Percentiles rank a stretch among this genome's conserved stretches.
phyloP scores from a whole-genome alignment of 495 filamentous ascomycete genomes.

The Tetracladium setigerum region DNA sequence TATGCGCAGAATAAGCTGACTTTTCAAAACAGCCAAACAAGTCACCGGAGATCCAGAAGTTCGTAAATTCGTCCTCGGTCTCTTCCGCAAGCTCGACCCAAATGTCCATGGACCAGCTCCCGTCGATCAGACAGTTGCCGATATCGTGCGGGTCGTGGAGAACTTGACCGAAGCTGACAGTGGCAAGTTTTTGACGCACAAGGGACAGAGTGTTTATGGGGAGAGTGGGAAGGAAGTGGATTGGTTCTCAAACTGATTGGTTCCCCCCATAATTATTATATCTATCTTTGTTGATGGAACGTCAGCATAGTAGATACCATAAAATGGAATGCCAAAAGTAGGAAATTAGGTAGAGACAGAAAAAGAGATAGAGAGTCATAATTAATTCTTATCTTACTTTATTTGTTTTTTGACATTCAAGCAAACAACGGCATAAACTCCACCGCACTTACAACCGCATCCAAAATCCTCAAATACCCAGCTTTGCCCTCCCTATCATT shows the following conservation, averaged over 20 bases:
- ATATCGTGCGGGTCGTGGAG: not conserved
- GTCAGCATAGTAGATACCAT: no score
- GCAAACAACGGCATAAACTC: slow-evolving; percentile 20
- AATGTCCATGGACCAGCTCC: not conserved
- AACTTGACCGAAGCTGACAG: not conserved
- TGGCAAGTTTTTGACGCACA: not conserved
- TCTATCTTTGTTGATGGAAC: not conserved
- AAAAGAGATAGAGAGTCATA: no score
- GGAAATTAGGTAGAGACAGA: no score
- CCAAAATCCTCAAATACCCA: slow-evolving; percentile 15
- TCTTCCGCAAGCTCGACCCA: not conserved
- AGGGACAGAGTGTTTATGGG: not conserved
- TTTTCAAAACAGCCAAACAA: not conserved
- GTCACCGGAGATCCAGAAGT: not conserved
- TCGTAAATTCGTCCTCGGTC: not conserved
- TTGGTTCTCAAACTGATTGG: not conserved
- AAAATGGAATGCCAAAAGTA: no score
- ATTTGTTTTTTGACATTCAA: not conserved
- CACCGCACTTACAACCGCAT: slow-evolving; percentile 17
- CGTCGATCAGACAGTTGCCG: not conserved
- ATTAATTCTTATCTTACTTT: no score
- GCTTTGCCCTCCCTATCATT: slow-evolving; percentile 2
- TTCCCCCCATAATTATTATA: no score
- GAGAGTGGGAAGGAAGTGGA: slow-evolving; percentile 1
- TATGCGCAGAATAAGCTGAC: not conserved